Percentiles rank a stretch among this genome's conserved stretches.
These are phyloP conservation scores for Barbatosphaeria neglecta DNA, from an alignment of 495 filamentous ascomycete species.

Conservation along the genomic window DNA sequence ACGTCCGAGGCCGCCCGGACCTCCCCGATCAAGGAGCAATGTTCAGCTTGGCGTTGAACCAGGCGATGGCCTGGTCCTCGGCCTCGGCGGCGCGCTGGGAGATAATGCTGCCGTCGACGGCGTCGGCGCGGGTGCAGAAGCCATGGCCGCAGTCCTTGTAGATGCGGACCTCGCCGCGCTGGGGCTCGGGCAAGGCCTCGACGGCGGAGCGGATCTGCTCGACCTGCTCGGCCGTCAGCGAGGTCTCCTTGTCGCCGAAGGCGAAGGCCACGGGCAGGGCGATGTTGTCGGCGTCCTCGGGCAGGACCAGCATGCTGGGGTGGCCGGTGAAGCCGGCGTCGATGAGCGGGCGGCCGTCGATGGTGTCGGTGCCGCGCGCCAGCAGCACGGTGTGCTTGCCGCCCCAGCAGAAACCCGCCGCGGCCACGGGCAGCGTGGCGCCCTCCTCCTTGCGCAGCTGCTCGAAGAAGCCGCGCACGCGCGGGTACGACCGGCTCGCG, in stretches of 20 bases:
- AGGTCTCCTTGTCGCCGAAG: constrained; percentile 4
- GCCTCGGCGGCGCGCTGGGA: constrained; percentile 9
- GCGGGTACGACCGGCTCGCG: constrained; percentile 13
- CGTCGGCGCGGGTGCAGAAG: constrained; percentile 10
- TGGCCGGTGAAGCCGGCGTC: constrained; percentile 12
- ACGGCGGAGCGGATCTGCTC: constrained; percentile 11
- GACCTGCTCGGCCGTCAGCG: constrained; percentile 2
- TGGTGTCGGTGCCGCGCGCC: not conserved
- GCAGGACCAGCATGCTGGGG: constrained; percentile 6
- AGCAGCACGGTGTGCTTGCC: constrained; percentile 12
- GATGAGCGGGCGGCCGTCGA: constrained; percentile 6
- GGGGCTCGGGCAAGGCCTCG: constrained; percentile 2
- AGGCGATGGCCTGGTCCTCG: constrained; percentile 10
- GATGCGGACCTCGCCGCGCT: constrained; percentile 7
- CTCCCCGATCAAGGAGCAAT: not conserved
- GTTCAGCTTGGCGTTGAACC: constrained; percentile 7
- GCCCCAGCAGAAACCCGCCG: constrained; percentile 16
- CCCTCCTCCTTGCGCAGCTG: constrained; percentile 6
- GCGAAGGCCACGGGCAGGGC: constrained; percentile 11
- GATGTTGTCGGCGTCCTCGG: constrained; percentile 9
- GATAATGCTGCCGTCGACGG: not conserved
- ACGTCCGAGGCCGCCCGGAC: no score
- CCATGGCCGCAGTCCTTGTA: constrained; percentile 11
- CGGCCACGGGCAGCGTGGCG: constrained; percentile 6
- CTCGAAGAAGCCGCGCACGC: constrained; percentile 11